A percentile compares a stretch with the other conserved stretches of the same genome.
Conservation (phyloP, 208 protist species). For the Leishmania turanica region DNA sequence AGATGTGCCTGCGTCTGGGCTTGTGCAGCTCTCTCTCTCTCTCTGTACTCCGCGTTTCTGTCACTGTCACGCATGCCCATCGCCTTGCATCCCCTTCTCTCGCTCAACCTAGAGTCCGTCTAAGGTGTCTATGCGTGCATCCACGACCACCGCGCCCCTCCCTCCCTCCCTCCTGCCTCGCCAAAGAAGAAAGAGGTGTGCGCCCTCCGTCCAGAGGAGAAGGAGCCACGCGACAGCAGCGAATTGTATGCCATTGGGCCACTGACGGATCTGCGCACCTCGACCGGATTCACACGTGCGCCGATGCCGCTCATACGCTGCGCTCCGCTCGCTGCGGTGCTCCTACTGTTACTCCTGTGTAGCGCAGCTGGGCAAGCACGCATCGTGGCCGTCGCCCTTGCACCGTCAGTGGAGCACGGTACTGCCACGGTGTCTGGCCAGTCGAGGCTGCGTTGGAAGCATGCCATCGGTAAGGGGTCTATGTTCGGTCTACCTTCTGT, state of each 20-base stretch:
- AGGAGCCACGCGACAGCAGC: no score
- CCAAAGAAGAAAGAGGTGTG: background rate
- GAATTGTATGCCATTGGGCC: background rate
- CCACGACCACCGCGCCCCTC: no score
- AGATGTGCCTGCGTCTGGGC: background rate
- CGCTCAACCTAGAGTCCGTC: background rate
- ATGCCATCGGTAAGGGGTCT: background rate
- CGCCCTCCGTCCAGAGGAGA: background rate
- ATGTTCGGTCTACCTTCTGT: background rate
- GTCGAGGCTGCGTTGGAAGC: background rate
- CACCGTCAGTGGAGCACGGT: background rate
- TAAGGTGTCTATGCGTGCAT: background rate
- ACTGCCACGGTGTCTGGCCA: no score
- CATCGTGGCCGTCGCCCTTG: background rate
- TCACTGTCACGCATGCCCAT: background rate
- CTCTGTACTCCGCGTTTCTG: background rate
- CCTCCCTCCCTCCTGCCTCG: background rate
- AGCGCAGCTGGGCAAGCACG: background rate
- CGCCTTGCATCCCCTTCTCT: background rate
- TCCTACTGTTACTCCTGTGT: background rate
- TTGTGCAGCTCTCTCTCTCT: background rate
- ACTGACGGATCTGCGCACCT: background rate
- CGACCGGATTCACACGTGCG: background rate
- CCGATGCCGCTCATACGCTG: background rate
- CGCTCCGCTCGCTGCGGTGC: background rate